A percentile compares a stretch with the other conserved stretches of the same genome.
Evolutionary conservation across 345 rosid species (phyloP).

Genomic region (Mercurialis annua): DNA sequence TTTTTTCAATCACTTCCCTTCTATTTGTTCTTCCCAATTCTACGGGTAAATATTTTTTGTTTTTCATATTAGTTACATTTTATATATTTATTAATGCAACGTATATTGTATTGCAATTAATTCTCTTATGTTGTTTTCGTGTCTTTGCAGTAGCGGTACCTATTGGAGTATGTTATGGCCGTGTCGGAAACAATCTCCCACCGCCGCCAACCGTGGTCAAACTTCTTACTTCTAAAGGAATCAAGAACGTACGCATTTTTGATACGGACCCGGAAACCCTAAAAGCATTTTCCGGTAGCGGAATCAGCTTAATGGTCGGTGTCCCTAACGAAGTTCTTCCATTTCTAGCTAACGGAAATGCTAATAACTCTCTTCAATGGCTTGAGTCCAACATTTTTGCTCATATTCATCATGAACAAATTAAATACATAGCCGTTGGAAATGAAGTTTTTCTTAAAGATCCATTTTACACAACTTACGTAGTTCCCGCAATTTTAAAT

Average conservation of each 20-base stretch:
- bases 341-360: slow-evolving; percentile 21
- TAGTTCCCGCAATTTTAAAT: slow-evolving; percentile 32
- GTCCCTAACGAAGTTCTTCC: slow-evolving; percentile 43
- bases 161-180: slow-evolving; percentile 41
- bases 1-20: background rate
- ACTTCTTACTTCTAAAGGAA: slow-evolving; percentile 29
- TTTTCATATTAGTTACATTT: no score
- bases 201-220: slow-evolving; percentile 12
- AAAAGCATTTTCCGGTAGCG: slow-evolving; percentile 32
- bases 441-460: slow-evolving; percentile 38
- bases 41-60: background rate
- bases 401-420: slow-evolving; percentile 24
- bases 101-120: no score
- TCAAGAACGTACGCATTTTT: slow-evolving; percentile 33
- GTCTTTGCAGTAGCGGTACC: slow-evolving; percentile 27
- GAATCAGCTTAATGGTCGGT: slow-evolving; percentile 33
- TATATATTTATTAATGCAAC: background rate
- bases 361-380: slow-evolving; percentile 25
- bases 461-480: slow-evolving; percentile 27
- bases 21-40: background rate
- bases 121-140: no score
- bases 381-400: slow-evolving; percentile 34
- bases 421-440: slow-evolving; percentile 35
- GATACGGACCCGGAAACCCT: slow-evolving; percentile 27
- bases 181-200: slow-evolving; percentile 35